A percentile compares a stretch with the other conserved stretches of the same genome.
Evolutionary conservation across 78 protist species (phyloP).

Genomic region (Dictyostelium intermedium): DNA sequence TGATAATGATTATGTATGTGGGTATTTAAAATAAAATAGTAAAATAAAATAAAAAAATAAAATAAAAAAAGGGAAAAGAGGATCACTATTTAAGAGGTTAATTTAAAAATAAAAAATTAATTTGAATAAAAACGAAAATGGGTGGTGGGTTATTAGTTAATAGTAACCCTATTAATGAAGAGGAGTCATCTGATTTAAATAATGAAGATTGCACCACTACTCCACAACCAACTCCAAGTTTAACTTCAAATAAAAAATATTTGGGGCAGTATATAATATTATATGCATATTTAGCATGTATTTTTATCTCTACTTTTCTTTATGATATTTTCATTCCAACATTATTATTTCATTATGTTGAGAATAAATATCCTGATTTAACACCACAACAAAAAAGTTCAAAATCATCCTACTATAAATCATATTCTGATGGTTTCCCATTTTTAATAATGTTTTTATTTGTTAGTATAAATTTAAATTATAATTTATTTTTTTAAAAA

Average conservation of each 20-base stretch:
- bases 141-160: background rate
- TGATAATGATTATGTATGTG: background rate
- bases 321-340: background rate
- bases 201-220: background rate
- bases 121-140: background rate
- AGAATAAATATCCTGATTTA: background rate
- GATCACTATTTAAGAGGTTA: background rate
- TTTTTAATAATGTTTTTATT: background rate
- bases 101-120: background rate
- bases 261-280: background rate
- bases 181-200: background rate
- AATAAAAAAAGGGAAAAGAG: background rate
- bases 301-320: background rate
- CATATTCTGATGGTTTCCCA: background rate
- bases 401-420: background rate
- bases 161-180: background rate
- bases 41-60: too few species aligned
- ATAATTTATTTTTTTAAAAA: too few species aligned
- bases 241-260: background rate
- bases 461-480: too few species aligned
- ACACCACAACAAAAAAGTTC: background rate
- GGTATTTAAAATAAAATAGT: background rate
- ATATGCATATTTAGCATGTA: background rate
- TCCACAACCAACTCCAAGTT: background rate
- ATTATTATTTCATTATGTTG: background rate